Evolutionary conservation across 2,329 filamentous ascomycete genomes (phyloP).

Genomic region (Xylariaceae sp.): DNA sequence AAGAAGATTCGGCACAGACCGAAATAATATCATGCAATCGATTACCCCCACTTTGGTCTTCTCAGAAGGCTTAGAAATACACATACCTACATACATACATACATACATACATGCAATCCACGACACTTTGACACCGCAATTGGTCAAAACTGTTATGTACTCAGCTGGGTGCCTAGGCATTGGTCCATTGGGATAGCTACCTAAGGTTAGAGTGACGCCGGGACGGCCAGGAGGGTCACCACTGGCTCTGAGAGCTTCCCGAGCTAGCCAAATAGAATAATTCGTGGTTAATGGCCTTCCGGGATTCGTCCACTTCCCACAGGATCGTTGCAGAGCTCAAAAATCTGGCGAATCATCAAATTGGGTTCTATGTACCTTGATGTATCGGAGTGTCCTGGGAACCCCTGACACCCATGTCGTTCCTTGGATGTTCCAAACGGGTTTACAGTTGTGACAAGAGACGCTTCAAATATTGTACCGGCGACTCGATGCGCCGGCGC

Average conservation of each 20-base stretch:
- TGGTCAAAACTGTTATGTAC: too few species aligned
- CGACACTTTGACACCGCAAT: too few species aligned
- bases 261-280: constrained; percentile 3
- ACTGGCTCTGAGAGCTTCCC: constrained; percentile 10
- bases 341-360: constrained; percentile 18
- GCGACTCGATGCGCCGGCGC: constrained; percentile 4
- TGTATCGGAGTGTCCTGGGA: constrained; percentile 7
- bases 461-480: constrained; percentile 20
- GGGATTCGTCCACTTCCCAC: constrained; percentile 5
- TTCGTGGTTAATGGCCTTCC: constrained; percentile 1
- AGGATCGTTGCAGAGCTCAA: constrained; percentile 7
- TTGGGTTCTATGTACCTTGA: constrained; percentile 11
- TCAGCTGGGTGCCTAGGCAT: neutral
- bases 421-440: constrained; percentile 17
- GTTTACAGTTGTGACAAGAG: constrained; percentile 16
- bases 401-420: constrained; percentile 13
- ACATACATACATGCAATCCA: too few species aligned
- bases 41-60: too few species aligned
- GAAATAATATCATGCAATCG: neutral
- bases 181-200: constrained; percentile 3
- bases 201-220: constrained; percentile 1
- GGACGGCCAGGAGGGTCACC: neutral
- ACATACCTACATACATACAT: too few species aligned
- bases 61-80: too few species aligned
- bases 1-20: neutral